Evolutionary conservation across 2,329 filamentous ascomycete genomes (phyloP), one percentile per base, ranked within the genome.

Genomic region (Xylariaceae sp.): DNA sequence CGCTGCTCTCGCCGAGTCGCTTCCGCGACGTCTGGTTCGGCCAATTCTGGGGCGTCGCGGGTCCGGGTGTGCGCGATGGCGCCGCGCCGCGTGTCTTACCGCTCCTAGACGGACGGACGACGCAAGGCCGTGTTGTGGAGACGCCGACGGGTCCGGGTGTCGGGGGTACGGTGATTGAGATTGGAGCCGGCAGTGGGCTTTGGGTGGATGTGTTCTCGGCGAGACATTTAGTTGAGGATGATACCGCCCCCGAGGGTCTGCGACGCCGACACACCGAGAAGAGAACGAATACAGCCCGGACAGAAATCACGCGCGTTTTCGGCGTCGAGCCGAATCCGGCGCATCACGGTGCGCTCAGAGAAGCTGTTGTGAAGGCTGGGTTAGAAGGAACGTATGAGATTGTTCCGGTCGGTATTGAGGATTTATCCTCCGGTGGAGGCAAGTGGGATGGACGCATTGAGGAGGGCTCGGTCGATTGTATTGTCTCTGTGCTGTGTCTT

Each of bases 301-400:
- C 9, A 53, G 64, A 39, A 1, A 67, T 82, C 57, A 76, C 72
- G 37, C 77, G 76, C 37, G 75, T 88, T 49, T 87, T 83, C 65
- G 86, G 85, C 57, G 78, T 88, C 3, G 86, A 89, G 73, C 86
- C 86, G 2, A 88, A 87, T 68, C 57, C 69, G 0, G 77, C 75
- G 41, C 80, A 82, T 56, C 82, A 86, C 63, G 69, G 69, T 0
- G 71, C 71, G 4, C 73, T 89, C 55, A 72, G 75, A 1, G 67
- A 70, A 45, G 78, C 77, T 18, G 76, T 86, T 3, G 68, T 72
- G 9, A 76, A 77, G 1, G 77, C 82, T 1, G 84, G 82, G 0
- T 72, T 89, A 2, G 74, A 78, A 5, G 81, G 75, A 55, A 72
- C 81, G 6, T 89, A 88, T 69, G 79, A 84, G 68, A 79, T 88